phyloP scores from a whole-genome alignment of 1,284 basidiomycete species.

The Leccinum huronense region DNA sequence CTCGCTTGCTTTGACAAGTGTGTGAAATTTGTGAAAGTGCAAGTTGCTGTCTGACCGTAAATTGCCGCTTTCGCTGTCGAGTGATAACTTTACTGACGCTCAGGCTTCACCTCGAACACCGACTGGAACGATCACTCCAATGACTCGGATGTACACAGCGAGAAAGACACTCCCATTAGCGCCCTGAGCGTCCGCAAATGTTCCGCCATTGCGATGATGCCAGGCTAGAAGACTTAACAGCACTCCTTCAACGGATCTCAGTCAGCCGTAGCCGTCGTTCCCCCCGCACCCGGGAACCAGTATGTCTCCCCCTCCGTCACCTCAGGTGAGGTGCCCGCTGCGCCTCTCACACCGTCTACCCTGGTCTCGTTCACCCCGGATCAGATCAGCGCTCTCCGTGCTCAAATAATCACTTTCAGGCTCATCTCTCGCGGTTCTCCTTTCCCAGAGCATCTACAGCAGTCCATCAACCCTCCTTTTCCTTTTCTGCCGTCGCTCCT shows the following conservation, averaged over 20 bases:
- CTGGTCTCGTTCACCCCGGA: slow-evolving; percentile 81
- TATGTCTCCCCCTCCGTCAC: slow-evolving; percentile 23
- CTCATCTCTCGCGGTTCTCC: slow-evolving; percentile 78
- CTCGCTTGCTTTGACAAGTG: no score
- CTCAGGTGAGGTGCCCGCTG: slow-evolving; percentile 29
- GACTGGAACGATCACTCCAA: no score
- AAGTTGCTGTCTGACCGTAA: no score
- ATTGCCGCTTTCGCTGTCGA: no score
- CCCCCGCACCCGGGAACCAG: slow-evolving; percentile 15
- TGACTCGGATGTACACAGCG: no score
- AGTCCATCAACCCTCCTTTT: slow-evolving; percentile 55
- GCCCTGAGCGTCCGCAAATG: no score
- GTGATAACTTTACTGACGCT: no score
- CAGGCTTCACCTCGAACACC: no score
- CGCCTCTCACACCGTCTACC: slow-evolving; percentile 41
- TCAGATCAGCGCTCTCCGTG: slow-evolving; percentile 82
- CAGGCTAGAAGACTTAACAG: slow-evolving; percentile 8
- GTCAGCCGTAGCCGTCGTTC: slow-evolving; percentile 5
- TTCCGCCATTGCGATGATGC: no score
- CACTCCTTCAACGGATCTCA: slow-evolving; percentile 19
- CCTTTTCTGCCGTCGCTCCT: no score
- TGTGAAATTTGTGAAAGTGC: no score
- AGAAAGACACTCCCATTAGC: no score
- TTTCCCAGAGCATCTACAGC: slow-evolving; percentile 77
- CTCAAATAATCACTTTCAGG: slow-evolving; percentile 91